Conservation (phyloP, 441 rosid species). For the Brassica hybrid region DNA sequence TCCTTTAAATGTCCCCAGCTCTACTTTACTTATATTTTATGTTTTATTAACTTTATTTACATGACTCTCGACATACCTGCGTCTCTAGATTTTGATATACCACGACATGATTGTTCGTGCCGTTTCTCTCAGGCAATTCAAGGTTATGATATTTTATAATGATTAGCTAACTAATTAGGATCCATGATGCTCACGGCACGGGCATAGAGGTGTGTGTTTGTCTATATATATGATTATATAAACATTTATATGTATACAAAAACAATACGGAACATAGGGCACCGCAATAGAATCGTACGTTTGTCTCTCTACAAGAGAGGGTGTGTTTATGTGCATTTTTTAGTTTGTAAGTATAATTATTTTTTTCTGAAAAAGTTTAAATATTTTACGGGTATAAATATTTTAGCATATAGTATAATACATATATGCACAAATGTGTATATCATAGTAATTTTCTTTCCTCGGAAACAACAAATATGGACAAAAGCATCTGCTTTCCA, state of each 20-base stretch:
- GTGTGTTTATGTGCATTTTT: conserved; percentile 30
- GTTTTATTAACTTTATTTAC: background rate
- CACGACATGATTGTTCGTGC: conserved; percentile 26
- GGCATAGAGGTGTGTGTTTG: conserved; percentile 37
- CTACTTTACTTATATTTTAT: background rate
- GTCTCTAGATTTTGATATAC: conserved; percentile 14
- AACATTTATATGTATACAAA: conserved; percentile 24
- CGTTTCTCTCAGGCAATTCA: conserved; percentile 30
- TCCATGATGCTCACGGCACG: conserved; percentile 46
- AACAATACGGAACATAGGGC: conserved; percentile 40
- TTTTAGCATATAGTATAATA: background rate
- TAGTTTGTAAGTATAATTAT: background rate
- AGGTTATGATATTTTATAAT: conserved; percentile 16
- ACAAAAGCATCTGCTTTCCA: conserved; percentile 46
- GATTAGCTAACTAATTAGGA: conserved; percentile 26
- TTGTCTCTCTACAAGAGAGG: conserved; percentile 33
- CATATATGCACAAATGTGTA: conserved; percentile 18
- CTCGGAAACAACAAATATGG: conserved; percentile 38
- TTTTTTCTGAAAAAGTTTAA: background rate
- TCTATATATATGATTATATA: conserved; percentile 20
- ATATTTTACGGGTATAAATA: background rate
- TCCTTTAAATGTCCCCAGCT: conserved; percentile 24
- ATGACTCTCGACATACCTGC: conserved; percentile 7
- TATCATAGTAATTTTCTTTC: conserved; percentile 32
- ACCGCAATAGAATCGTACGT: conserved; percentile 39